Percentiles rank a stretch among this genome's conserved stretches.
These are phyloP conservation scores for Pisolithus sp. DNA, from an alignment of 768 basidiomycete species.

Conservation along the genomic window DNA sequence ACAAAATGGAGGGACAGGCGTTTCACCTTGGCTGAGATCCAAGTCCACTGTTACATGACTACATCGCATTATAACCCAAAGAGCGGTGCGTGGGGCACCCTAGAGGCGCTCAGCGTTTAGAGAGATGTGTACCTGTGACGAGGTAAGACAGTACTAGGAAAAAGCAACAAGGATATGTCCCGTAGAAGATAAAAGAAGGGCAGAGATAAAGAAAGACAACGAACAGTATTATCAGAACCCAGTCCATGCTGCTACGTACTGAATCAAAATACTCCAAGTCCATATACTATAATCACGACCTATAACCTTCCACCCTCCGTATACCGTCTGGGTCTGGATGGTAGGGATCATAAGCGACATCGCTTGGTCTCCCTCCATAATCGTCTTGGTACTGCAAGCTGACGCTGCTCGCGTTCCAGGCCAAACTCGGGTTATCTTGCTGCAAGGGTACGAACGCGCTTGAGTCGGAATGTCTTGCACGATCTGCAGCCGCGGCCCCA, in stretches of 20 bases:
- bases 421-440: conserved; percentile 50
- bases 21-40: too few species aligned
- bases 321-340: conserved; percentile 13
- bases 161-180: neutral
- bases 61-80: too few species aligned
- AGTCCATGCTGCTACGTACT: neutral
- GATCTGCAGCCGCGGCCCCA: conserved; percentile 18
- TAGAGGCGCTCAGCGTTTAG: too few species aligned
- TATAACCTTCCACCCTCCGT: neutral
- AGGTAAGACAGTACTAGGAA: neutral
- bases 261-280: neutral
- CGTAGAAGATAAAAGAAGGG: neutral
- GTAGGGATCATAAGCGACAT: conserved; percentile 22
- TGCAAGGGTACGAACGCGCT: conserved; percentile 69
- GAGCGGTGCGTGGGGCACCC: too few species aligned
- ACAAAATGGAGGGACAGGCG: too few species aligned
- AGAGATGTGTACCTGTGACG: too few species aligned
- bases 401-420: conserved; percentile 51
- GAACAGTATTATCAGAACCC: neutral
- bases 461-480: conserved; percentile 48
- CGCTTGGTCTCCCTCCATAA: conserved; percentile 1
- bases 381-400: conserved; percentile 39
- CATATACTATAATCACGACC: neutral
- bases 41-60: too few species aligned
- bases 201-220: neutral